Evolutionary conservation across 208 protist genomes (phyloP), one percentile per base, ranked within the genome.

Genomic region (Trypanosoma platydactyli): DNA sequence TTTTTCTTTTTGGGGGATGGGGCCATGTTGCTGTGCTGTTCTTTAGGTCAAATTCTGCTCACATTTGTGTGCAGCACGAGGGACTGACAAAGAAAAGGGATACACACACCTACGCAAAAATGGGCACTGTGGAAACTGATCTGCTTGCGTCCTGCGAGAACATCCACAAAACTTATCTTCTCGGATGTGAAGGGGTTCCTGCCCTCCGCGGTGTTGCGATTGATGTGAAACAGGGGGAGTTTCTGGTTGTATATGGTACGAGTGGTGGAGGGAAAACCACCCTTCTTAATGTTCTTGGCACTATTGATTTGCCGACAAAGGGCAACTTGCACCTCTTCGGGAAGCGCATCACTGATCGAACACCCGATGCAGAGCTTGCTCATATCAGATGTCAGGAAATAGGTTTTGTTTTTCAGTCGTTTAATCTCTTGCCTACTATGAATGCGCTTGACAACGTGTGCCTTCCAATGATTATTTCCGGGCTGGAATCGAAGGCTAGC

Each of bases 331-430:
- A 81, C 52, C 81, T 98, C 1, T 91, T 94, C 60, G 93, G 83
- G 6, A 74, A 88, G 25, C 74, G 92, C 52, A 79, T 94, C 22
- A 90, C 81, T 1, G 86, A 84, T 33, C 73, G 82, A 41, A 95
- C 89, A 0, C 71, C 81, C 4, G 92, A 97, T 56, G 66, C 80
- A 25, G 74, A 83, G 29, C 73, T 95, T n/a, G 86, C 89, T 13
- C 13, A 65, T 5, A 15, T 97, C 41, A 74, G 92, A 20, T 88
- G 86, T 71, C 61, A 81, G 22, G 68, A 71, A 40, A 87, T 92
- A 55, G 94, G 96, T 15, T 99, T 99, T 85, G 97, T 99, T 25
- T 99, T 99, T 69, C 97, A 99, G 81, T 97, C 96, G 5, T 99
- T 99, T 69, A 99, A 99, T 75, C 79, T 99, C 22, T 84, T 99